A percentile compares a stretch with the other conserved stretches of the same genome.
Conservation (phyloP, 1,284 basidiomycete genomes). For the Ustilago esculenta region DNA sequence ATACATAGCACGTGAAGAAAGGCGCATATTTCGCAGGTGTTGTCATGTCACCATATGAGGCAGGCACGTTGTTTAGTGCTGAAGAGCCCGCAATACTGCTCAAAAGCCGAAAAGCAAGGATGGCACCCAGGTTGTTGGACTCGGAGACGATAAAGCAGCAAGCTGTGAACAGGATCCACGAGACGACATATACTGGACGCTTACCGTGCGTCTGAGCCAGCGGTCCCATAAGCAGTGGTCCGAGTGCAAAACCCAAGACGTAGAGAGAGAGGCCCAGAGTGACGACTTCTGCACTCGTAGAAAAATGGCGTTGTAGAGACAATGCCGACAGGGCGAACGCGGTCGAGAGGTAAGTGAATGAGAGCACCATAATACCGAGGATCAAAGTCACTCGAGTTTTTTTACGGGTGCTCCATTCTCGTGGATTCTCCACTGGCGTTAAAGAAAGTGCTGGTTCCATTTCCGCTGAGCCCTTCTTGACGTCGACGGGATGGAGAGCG, state of each 20-base stretch:
- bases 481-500: too few species aligned
- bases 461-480: not conserved
- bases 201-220: constrained; percentile 39
- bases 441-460: not conserved
- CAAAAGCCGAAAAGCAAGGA: constrained; percentile 62
- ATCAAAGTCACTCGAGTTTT: constrained; percentile 31
- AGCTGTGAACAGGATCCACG: constrained; percentile 38
- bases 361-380: constrained; percentile 34
- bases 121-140: constrained; percentile 52
- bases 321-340: constrained; percentile 30
- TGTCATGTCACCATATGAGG: constrained; percentile 35
- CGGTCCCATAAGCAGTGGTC: constrained; percentile 40
- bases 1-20: constrained; percentile 38
- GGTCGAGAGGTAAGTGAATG: constrained; percentile 40
- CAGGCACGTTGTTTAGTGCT: constrained; percentile 47
- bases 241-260: constrained; percentile 33
- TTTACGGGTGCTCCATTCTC: constrained; percentile 29
- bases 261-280: constrained; percentile 37
- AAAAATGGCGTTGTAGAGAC: constrained; percentile 22
- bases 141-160: constrained; percentile 56
- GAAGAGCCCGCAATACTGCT: constrained; percentile 53
- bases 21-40: constrained; percentile 19
- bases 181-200: constrained; percentile 38
- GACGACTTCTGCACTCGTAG: constrained; percentile 31
- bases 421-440: constrained; percentile 31